Evolutionary conservation across 192 early-diverging fungal species (phyloP), one percentile per base, ranked within the genome.

Genomic region (Entomortierella chlamydospora): DNA sequence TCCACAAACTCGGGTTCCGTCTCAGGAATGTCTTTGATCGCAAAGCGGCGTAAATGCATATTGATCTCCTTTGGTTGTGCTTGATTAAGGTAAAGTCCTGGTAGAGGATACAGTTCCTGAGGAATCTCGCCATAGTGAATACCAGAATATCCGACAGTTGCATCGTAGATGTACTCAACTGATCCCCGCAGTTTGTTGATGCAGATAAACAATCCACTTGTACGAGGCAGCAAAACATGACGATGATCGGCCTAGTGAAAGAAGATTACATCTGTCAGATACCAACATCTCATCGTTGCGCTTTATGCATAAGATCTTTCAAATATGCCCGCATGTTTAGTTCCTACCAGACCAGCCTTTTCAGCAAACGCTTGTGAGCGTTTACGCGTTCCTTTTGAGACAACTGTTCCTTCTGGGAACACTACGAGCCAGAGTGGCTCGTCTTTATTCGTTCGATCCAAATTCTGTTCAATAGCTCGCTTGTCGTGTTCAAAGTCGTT

Each of bases 401-500:
- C 87, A 15, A 96, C 90, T 18, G 97, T 99, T 61, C 97, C 98
- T 83, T 99, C 98, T 0, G 98, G 98, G 84, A 96, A 99, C 23
- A 99, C 88, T 22, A 97, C 85, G 28, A 99, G 88, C 96, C 94
- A 96, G 45, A 95, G 83, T 20, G 96, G 96, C 28, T 90, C 82
- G 37, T 90, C 82, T 11, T 81, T 82, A 13, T 80, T 71, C 59
- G 91, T 82, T 17, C 88, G 89, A 39, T 73, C 77, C 68, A 93
- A 81, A 52, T 91, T 92, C 4, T 84, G 65, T 42, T 80, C 61
- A 70, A 95, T 88, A 15, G 82, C 87, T 20, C 81, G 78, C 61
- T 89, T 86, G 84, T 97, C 95, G 61, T 93, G 84, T 18, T 85
- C 88, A 89, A 90, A 92, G 50, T 84, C 65, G 62, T 93, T 95